A percentile compares a stretch with the other conserved stretches of the same genome.
Evolutionary conservation across 1,284 basidiomycete genomes (phyloP).

Genomic region (Pyrrhoderma noxium): DNA sequence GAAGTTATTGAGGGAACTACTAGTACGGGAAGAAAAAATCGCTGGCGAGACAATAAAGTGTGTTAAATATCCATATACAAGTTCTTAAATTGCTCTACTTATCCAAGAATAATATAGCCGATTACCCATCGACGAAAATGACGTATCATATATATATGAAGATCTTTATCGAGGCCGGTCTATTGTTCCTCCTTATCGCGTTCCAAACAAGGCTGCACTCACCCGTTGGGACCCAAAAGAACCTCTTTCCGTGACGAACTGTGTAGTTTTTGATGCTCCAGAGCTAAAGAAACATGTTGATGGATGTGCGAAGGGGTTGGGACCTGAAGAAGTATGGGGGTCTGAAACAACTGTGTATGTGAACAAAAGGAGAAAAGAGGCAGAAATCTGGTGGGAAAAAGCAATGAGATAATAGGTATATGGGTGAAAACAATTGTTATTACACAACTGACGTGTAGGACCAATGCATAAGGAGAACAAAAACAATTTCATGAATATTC

Average conservation of each 20-base stretch:
- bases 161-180: slow-evolving; percentile 80
- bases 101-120: slow-evolving; percentile 37
- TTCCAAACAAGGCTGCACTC: slow-evolving; percentile 64
- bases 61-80: slow-evolving; percentile 15
- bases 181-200: slow-evolving; percentile 64
- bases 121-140: slow-evolving; percentile 73
- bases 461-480: no score
- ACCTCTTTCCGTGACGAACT: slow-evolving; percentile 67
- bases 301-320: slow-evolving; percentile 38
- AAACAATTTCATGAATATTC: no score
- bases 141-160: slow-evolving; percentile 79
- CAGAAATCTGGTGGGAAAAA: slow-evolving; percentile 21
- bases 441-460: no score
- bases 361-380: slow-evolving; percentile 42
- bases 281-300: slow-evolving; percentile 67
- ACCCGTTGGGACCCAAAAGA: slow-evolving; percentile 71
- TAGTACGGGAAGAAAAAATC: slow-evolving; percentile 62
- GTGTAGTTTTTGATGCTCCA: slow-evolving; percentile 69
- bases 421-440: no score
- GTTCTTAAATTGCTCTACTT: background rate
- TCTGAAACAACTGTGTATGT: slow-evolving; percentile 50
- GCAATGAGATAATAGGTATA: background rate
- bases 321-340: slow-evolving; percentile 59
- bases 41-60: slow-evolving; percentile 49
- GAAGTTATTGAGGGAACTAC: slow-evolving; percentile 68